A percentile compares a stretch with the other conserved stretches of the same genome.
Conservation (phyloP, 2,329 filamentous ascomycete species). For the Proliferodiscus dingleyae region DNA sequence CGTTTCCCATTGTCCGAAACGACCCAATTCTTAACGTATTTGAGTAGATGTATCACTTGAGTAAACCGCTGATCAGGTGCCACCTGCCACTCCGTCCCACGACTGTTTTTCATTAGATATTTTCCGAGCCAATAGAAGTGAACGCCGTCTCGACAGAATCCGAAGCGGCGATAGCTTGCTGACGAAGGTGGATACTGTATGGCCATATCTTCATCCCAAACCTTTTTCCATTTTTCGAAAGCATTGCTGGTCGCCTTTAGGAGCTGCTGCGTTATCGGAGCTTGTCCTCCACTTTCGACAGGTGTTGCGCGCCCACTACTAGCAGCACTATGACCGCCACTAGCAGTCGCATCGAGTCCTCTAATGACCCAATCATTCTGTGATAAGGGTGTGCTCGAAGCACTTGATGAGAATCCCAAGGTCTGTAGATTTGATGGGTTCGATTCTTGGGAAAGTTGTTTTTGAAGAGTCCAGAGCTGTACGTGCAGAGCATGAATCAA, state of each 20-base stretch:
- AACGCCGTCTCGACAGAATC: slow-evolving; percentile 66
- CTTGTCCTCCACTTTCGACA: slow-evolving; percentile 33
- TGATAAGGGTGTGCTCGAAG: slow-evolving; percentile 51
- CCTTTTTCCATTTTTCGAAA: slow-evolving; percentile 66
- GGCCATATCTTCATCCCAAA: slow-evolving; percentile 66
- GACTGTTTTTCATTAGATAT: slow-evolving; percentile 56
- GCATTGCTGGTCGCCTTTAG: slow-evolving; percentile 47
- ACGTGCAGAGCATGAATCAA: slow-evolving; percentile 64
- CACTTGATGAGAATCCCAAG: slow-evolving; percentile 33
- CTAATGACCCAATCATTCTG: slow-evolving; percentile 53
- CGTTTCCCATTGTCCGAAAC: slow-evolving; percentile 58
- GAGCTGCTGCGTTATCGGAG: slow-evolving; percentile 40
- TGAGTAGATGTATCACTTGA: slow-evolving; percentile 56
- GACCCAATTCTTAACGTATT: slow-evolving; percentile 56
- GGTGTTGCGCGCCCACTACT: slow-evolving; percentile 45
- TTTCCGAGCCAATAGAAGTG: slow-evolving; percentile 71
- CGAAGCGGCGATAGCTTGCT: slow-evolving; percentile 54
- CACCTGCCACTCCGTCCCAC: slow-evolving; percentile 48
- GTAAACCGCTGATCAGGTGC: slow-evolving; percentile 55
- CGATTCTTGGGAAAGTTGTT: slow-evolving; percentile 35
- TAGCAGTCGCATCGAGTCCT: slow-evolving; percentile 37
- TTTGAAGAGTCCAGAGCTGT: slow-evolving; percentile 51
- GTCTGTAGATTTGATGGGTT: slow-evolving; percentile 13
- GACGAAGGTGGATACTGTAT: slow-evolving; percentile 57
- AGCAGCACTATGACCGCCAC: slow-evolving; percentile 40